Conservation (phyloP, 129 eudicot species). For the Erigeron canadensis region DNA sequence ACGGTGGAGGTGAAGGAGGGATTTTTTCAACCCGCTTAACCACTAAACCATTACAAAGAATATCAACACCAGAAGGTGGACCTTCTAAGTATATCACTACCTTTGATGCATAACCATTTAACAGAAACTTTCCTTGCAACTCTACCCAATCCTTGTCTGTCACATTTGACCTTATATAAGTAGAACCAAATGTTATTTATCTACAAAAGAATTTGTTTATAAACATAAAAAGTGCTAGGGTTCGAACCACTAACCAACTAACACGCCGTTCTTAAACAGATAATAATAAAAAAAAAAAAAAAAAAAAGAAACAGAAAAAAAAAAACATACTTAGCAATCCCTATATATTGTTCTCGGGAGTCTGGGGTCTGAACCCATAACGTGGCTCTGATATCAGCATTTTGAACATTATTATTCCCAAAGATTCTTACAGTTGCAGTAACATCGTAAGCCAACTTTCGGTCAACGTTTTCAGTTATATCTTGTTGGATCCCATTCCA, state of each 20-base stretch:
- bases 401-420: constrained; percentile 55
- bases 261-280: too few relatives aligned
- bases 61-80: constrained; percentile 85
- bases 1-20: constrained; percentile 63
- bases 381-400: constrained; percentile 58
- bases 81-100: constrained; percentile 81
- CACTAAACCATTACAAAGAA: constrained; percentile 59
- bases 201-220: neutral
- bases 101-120: constrained; percentile 60
- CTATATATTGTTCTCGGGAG: constrained; percentile 69
- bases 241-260: too few relatives aligned
- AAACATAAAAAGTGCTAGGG: too few relatives aligned
- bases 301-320: neutral
- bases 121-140: constrained; percentile 74
- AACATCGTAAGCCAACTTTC: constrained; percentile 71
- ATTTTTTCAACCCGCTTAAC: constrained; percentile 61
- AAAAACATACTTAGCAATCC: constrained; percentile 62
- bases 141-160: constrained; percentile 82
- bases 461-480: constrained; percentile 58
- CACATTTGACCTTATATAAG: constrained; percentile 50
- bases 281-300: too few relatives aligned
- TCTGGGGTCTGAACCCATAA: constrained; percentile 74
- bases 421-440: constrained; percentile 55
- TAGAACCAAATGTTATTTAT: neutral
- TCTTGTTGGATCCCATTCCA: constrained; percentile 99